Evolutionary conservation across 495 filamentous ascomycete genomes (phyloP).

Genomic region (Xylaria cubensis): DNA sequence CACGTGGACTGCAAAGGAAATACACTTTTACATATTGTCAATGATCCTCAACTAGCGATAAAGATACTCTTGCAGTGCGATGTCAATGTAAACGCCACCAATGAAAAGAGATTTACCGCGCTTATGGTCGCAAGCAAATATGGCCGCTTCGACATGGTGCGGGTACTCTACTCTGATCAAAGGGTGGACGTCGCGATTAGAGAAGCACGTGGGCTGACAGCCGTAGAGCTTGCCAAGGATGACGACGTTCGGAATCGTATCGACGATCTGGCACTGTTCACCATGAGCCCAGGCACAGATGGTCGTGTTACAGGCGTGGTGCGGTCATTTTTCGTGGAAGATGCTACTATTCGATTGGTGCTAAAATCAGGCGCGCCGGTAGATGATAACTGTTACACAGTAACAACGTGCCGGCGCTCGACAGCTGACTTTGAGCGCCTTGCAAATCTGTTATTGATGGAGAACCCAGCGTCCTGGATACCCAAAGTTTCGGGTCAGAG

Average conservation of each 20-base stretch:
- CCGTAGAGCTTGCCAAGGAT: conserved; percentile 96
- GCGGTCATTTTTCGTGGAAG: conserved; percentile 97
- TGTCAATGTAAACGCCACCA: conserved; percentile 91
- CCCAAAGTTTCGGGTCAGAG: conserved; percentile 79
- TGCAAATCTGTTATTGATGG: conserved; percentile 82
- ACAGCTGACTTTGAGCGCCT: conserved; percentile 91
- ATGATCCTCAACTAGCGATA: conserved; percentile 77
- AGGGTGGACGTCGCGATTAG: conserved; percentile 85
- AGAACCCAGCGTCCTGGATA: conserved; percentile 95
- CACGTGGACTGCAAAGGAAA: conserved; percentile 95
- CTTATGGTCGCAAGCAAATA: conserved; percentile 99
- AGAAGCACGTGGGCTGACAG: conserved; percentile 88
- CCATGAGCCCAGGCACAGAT: conserved; percentile 71
- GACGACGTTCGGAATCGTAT: conserved; percentile 96
- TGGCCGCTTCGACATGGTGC: conserved; percentile 90
- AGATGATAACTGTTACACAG: conserved; percentile 73
- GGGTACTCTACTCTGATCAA: conserved; percentile 83
- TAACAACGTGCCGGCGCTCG: conserved; percentile 93
- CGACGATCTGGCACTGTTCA: conserved; percentile 88
- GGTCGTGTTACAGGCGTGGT: conserved; percentile 91
- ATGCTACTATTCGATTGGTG: conserved; percentile 90
- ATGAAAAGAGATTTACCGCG: conserved; percentile 93
- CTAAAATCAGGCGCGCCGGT: conserved; percentile 88
- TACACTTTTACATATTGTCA: conserved; percentile 90
- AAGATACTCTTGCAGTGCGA: conserved; percentile 83